Conservation (phyloP, 2,329 filamentous ascomycete genomes). For the Colletotrichum tropicicola region DNA sequence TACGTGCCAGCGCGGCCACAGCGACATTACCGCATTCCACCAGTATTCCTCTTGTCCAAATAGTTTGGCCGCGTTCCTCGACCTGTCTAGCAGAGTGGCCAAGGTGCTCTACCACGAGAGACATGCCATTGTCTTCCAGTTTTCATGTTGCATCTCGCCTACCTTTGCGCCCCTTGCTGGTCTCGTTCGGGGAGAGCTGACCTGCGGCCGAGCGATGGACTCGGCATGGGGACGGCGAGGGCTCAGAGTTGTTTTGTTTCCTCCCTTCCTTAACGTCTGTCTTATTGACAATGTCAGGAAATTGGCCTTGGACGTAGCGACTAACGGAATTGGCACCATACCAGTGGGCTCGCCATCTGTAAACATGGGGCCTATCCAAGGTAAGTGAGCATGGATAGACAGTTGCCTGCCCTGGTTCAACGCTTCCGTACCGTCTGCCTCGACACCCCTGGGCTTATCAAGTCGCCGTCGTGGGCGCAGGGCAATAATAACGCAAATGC, state of each 20-base stretch:
- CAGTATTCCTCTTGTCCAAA: neutral
- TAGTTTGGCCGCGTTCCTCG: conserved; percentile 5
- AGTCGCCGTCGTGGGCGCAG: too few relatives aligned
- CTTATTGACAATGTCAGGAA: neutral
- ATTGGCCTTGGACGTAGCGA: neutral
- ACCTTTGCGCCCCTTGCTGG: conserved; percentile 9
- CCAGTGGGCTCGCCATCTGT: neutral
- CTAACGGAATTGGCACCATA: neutral
- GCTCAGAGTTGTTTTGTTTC: conserved; percentile 2
- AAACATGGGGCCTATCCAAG: neutral
- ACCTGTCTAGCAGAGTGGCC: too few relatives aligned
- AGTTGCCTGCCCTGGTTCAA: too few relatives aligned
- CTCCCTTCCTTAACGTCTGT: neutral
- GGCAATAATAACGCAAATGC: too few relatives aligned
- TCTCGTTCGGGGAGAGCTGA: too few relatives aligned
- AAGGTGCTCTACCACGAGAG: too few relatives aligned
- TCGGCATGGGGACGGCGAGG: neutral
- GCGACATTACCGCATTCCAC: conserved; percentile 27
- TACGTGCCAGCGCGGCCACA: conserved; percentile 15
- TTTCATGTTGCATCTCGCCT: too few relatives aligned
- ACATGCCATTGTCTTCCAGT: too few relatives aligned
- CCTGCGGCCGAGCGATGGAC: neutral
- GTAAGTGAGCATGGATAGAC: too few relatives aligned
- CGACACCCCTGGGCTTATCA: too few relatives aligned
- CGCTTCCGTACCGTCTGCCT: too few relatives aligned